Evolutionary conservation across 768 basidiomycete genomes (phyloP), one percentile per base, ranked within the genome.

Genomic region (Phaeolepiota aurea): DNA sequence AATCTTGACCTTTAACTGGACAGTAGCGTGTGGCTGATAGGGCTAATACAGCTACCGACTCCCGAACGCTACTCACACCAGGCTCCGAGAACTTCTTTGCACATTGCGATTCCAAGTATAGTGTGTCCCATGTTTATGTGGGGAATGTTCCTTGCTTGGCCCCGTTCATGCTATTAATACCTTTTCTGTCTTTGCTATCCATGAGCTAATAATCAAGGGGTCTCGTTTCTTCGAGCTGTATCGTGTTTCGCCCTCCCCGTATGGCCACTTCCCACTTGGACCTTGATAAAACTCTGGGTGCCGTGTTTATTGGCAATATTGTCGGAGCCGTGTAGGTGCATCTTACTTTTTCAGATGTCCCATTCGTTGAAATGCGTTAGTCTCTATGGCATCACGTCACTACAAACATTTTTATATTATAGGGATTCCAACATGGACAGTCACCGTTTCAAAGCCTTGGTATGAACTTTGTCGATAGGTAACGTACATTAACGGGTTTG

Each of bases 241-340:
- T 7, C 25, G 7, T 28, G 25, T 28, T 28, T n/a, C n/a, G n/a
- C n/a, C n/a, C 7, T 28, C n/a, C 7, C 7, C 25, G 25, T n/a
- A 28, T 28, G 25, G 25, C 25, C 25, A 28, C 25, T n/a, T 28
- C 25, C n/a, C 7, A 7, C n/a, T 7, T 28, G 7, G 25, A 28
- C 25, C 30, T 41, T n/a, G 23, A 41, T 22, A 41, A 28, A 15
- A 44, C 16, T 7, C 38, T 44, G 14, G 43, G 37, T 15, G 37
- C 38, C 4, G 10, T 44, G 13, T 44, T 44, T 18, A 20, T 44
- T 13, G 43, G 43, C n/a, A 44, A 38, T 25, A 32, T 39, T 16
- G 38, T n/a, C 25, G 43, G 38, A 30, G 23, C 22, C 10, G 21
- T 32, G 43, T 44, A 32, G 11, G 43, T 44, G 18, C 13, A 4